A percentile compares a stretch with the other conserved stretches of the same genome.
phyloP scores from a whole-genome alignment of 2,329 filamentous ascomycete genomes.

The Sporothrix euskadiensis region DNA sequence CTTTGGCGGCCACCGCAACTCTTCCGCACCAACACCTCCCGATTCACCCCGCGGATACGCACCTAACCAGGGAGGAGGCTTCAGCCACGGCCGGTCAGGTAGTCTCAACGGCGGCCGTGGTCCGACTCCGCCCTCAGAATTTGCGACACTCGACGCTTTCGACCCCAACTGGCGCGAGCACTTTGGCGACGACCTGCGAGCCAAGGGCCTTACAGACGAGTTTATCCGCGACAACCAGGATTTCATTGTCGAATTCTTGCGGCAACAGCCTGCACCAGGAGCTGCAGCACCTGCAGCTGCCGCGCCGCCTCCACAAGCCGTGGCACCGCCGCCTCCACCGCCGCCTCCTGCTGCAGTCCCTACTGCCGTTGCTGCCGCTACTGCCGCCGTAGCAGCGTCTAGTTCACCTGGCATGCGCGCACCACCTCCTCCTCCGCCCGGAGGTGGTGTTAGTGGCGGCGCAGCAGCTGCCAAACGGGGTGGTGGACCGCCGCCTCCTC shows the following conservation, averaged over 20 bases:
- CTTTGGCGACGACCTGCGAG: conserved; percentile 63
- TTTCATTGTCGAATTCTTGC: conserved; percentile 66
- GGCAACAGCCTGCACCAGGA: conserved; percentile 51
- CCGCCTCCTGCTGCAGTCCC: conserved; percentile 36
- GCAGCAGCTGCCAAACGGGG: conserved; percentile 43
- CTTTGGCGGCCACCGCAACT: conserved; percentile 57
- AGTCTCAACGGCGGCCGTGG: conserved; percentile 37
- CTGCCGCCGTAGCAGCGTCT: conserved; percentile 35
- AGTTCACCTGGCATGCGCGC: conserved; percentile 38
- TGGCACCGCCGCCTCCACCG: conserved; percentile 16
- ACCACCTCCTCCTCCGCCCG: conserved; percentile 45
- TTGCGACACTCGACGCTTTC: conserved; percentile 62
- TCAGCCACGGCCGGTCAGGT: conserved; percentile 43
- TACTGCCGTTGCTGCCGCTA: conserved; percentile 39
- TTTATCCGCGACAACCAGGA: conserved; percentile 68
- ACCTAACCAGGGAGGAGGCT: conserved; percentile 33
- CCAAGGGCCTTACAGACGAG: conserved; percentile 65
- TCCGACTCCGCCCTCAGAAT: conserved; percentile 53
- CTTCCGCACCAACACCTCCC: conserved; percentile 57
- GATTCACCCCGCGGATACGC: conserved; percentile 54
- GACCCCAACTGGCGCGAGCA: conserved; percentile 66
- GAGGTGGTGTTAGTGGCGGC: conserved; percentile 34
- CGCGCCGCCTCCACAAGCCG: conserved; percentile 30
- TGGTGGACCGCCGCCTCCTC: conserved; percentile 55
- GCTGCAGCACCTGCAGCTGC: conserved; percentile 15